These are phyloP conservation scores for Bisporella sp. DNA, from an alignment of 2,329 filamentous ascomycete genomes.

Conservation along the genomic window DNA sequence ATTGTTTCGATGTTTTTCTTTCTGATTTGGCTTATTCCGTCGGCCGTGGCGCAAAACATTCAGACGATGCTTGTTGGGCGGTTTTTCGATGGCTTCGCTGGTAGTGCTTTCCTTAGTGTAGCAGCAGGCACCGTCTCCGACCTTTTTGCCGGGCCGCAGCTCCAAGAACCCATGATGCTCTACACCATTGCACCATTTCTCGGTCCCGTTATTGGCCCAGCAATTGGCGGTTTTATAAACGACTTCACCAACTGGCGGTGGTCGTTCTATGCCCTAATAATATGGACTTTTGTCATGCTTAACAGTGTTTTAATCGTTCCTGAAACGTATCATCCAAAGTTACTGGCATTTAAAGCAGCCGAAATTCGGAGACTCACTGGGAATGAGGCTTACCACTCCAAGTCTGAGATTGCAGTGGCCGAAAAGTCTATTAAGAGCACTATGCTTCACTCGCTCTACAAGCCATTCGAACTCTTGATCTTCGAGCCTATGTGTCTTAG, in stretches of 20 bases:
- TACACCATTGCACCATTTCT: slow-evolving; percentile 60
- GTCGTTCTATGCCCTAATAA: slow-evolving; percentile 47
- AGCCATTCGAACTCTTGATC: slow-evolving; percentile 69
- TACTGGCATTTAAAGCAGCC: slow-evolving; percentile 38
- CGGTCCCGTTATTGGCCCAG: slow-evolving; percentile 49
- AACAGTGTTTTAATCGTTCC: slow-evolving; percentile 42
- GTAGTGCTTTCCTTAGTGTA: slow-evolving; percentile 61
- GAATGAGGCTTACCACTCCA: slow-evolving; percentile 5
- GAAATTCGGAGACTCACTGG: slow-evolving; percentile 5
- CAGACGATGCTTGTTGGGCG: slow-evolving; percentile 67
- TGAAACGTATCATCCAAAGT: slow-evolving; percentile 52
- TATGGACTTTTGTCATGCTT: slow-evolving; percentile 55
- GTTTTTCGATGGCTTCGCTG: slow-evolving; percentile 68
- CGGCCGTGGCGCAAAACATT: slow-evolving; percentile 71
- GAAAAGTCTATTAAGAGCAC: slow-evolving; percentile 20
- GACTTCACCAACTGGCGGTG: slow-evolving; percentile 64
- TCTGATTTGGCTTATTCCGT: slow-evolving; percentile 71
- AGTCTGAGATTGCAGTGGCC: slow-evolving; percentile 3
- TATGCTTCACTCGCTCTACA: slow-evolving; percentile 44
- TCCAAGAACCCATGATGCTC: slow-evolving; percentile 75
- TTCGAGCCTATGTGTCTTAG: slow-evolving; percentile 79
- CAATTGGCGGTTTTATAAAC: slow-evolving; percentile 78
- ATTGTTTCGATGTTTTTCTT: slow-evolving; percentile 62
- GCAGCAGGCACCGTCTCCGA: slow-evolving; percentile 80
- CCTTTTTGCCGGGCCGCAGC: slow-evolving; percentile 57